phyloP scores from a whole-genome alignment of 371 early-diverging fungal species.

The Blakeslea trispora region DNA sequence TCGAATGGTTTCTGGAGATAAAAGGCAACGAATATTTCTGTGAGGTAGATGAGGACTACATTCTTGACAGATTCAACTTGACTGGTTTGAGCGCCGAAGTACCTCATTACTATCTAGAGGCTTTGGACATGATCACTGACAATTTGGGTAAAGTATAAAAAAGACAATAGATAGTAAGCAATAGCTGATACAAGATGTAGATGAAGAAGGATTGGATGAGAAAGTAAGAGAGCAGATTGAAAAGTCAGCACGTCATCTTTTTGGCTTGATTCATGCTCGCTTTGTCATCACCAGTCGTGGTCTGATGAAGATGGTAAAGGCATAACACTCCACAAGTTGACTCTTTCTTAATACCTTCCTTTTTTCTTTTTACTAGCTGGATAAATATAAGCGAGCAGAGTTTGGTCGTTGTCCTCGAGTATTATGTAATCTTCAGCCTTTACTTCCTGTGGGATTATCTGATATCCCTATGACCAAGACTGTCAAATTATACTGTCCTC shows the following conservation, averaged over 20 bases:
- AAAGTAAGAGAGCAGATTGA: conserved; percentile 73
- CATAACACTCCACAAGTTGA: too few relatives aligned
- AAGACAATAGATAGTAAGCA: not conserved
- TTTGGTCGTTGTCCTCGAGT: conserved; percentile 97
- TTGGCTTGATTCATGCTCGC: conserved; percentile 93
- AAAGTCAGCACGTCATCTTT: conserved; percentile 82
- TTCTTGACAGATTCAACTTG: conserved; percentile 95
- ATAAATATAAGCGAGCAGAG: conserved; percentile 84
- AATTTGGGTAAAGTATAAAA: conserved; percentile 69
- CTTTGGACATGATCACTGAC: conserved; percentile 93
- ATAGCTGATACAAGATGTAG: conserved; percentile 34
- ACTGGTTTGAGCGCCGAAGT: conserved; percentile 88
- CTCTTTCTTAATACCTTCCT: too few relatives aligned
- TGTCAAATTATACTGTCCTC: conserved; percentile 91
- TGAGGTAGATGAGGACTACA: conserved; percentile 95
- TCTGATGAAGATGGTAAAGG: conserved; percentile 80
- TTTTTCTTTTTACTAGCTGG: conserved; percentile 49
- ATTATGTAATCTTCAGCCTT: conserved; percentile 81
- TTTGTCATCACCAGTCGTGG: conserved; percentile 90
- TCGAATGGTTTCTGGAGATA: conserved; percentile 76
- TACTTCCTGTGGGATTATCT: conserved; percentile 89
- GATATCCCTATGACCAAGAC: conserved; percentile 82
- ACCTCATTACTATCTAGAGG: conserved; percentile 75
- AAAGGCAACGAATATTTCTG: conserved; percentile 94
- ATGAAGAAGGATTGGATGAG: conserved; percentile 68